phyloP scores from a whole-genome alignment of 176 grass and related monocot species.

The Cenchrus purpureus region DNA sequence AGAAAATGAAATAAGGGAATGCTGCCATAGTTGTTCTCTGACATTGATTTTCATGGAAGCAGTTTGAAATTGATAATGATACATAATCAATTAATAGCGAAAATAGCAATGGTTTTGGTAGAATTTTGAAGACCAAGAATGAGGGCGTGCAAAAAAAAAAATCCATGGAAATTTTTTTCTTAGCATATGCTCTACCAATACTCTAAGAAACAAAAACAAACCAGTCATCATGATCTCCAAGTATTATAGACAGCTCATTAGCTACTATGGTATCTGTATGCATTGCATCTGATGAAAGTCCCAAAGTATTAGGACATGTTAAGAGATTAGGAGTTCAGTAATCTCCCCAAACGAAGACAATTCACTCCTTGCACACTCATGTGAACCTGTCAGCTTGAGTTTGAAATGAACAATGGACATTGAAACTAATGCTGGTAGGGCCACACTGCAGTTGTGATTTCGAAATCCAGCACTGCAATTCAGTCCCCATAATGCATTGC shows the following conservation, averaged over 20 bases:
- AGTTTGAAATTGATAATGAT: conserved; percentile 1
- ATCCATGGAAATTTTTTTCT: neutral
- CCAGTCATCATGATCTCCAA: neutral
- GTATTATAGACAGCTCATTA: neutral
- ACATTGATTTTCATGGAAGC: neutral
- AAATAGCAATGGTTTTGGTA: neutral
- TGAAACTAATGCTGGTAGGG: neutral
- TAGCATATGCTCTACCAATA: neutral
- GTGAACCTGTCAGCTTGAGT: conserved; percentile 7
- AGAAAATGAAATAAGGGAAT: neutral
- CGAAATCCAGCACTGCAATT: neutral
- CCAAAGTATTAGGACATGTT: neutral
- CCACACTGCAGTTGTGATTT: conserved; percentile 7
- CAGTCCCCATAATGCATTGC: neutral
- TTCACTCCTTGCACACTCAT: neutral
- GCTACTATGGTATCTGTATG: neutral
- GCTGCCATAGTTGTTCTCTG: neutral
- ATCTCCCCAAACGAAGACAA: neutral
- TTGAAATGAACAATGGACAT: conserved; percentile 14
- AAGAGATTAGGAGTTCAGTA: neutral
- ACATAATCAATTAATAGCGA: neutral
- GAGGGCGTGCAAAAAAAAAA: conserved; percentile 3
- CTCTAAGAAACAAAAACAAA: neutral
- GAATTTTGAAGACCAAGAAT: conserved; percentile 7
- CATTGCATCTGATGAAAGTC: neutral